Evolutionary conservation across 1,139 yeast species (phyloP), one percentile per base, ranked within the genome.

Genomic region (Groenewaldozyma auringiensis): DNA sequence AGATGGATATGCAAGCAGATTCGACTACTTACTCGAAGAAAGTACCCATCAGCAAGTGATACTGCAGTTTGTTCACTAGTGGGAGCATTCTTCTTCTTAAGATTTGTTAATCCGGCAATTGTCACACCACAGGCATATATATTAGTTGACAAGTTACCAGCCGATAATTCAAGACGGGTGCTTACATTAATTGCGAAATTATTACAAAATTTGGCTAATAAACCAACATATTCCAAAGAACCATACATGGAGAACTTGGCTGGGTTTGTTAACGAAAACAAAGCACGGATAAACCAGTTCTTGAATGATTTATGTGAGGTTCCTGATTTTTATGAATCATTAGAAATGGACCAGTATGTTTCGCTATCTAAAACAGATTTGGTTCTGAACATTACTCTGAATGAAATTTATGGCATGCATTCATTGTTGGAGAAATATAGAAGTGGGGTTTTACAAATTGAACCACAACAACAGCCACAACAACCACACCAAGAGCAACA

Each of bases 31-130:
- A 89, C 92, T 0, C 66, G 73, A 42, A 65, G 70, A 18, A 81
- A 79, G 55, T 84, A 84, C 55, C 85, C 88, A 0, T 83, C 79
- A 40, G 76, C 83, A 45, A 50, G 65, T 2, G 69, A 65, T 41
- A 56, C 66, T 34, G 94, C 95, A 1, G 86, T 67, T 13, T 62
- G 67, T 40, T 64, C 71, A 1, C 55, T 68, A 16, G 65, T 88
- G 33, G 96, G 96, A 0, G 88, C 95, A 0, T 89, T 86, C 59
- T 70, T 89, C 44, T 89, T 92, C 60, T 70, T 92, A 53, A 72
- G 97, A 50, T 83, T 85, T 55, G 75, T 87, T 51, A 88, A 95
- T 60, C 97, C 98, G 6, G 95, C 95, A 0, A 80, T 92, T 50
- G 89, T 89, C 13, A 82, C 92, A 40, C 96, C 97, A 0, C 95